Evolutionary conservation across 768 basidiomycete species (phyloP).

Genomic region (Chalciporus pseudorubinellus): DNA sequence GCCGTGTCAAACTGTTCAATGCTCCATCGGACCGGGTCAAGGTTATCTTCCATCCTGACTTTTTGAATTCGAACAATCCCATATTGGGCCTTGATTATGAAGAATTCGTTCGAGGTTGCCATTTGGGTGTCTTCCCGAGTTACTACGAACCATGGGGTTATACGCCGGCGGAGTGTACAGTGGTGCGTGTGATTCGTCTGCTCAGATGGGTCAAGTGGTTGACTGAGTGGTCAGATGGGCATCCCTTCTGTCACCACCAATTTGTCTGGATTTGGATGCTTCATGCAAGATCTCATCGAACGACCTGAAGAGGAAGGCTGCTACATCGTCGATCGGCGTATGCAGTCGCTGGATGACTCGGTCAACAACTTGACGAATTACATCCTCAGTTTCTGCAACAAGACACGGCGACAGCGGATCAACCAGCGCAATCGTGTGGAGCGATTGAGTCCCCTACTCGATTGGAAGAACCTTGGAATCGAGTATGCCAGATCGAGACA

Average conservation of each 20-base stretch:
- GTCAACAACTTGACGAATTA: slow-evolving; percentile 76
- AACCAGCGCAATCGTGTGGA: slow-evolving; percentile 99
- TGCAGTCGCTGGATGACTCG: slow-evolving; percentile 87
- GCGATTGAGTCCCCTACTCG: slow-evolving; percentile 85
- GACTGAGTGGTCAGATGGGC: slow-evolving; percentile 68
- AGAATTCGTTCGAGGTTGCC: slow-evolving; percentile 97
- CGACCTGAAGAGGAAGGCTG: slow-evolving; percentile 92
- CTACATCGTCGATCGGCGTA: slow-evolving; percentile 93
- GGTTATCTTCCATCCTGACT: slow-evolving; percentile 97
- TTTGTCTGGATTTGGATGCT: slow-evolving; percentile 95
- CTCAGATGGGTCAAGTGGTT: slow-evolving; percentile 3
- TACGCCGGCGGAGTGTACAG: slow-evolving; percentile 98
- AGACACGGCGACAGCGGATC: slow-evolving; percentile 94
- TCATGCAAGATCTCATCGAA: slow-evolving; percentile 98
- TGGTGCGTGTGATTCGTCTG: slow-evolving; percentile 51
- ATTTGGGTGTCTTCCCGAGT: slow-evolving; percentile 96
- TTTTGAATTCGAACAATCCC: slow-evolving; percentile 96
- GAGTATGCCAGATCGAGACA: slow-evolving; percentile 97
- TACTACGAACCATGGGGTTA: slow-evolving; percentile 98
- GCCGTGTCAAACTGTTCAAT: slow-evolving; percentile 94
- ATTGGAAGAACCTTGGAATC: slow-evolving; percentile 98
- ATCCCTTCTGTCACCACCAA: slow-evolving; percentile 98
- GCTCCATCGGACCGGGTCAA: slow-evolving; percentile 87
- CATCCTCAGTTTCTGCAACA: slow-evolving; percentile 73
- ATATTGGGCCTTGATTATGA: slow-evolving; percentile 97